Base-by-base conservation (phyloP, 805 yeast genomes). In the Barnettozyma wickerhamii region DNA sequence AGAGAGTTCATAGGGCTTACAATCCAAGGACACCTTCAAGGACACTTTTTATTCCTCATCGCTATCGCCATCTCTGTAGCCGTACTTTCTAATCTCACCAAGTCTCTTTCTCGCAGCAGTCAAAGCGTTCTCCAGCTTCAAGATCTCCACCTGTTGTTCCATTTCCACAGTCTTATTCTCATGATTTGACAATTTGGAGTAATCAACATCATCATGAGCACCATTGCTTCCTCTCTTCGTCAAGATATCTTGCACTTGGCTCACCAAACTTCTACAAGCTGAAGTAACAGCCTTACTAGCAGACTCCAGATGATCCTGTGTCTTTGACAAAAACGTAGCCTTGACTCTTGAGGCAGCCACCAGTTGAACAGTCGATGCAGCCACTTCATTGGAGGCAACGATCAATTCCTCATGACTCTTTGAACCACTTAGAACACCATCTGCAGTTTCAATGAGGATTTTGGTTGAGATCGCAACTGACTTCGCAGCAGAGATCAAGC, bases 121-220 rank as follows among this genome's bases (percentile, higher is more conserved):
- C 51, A 89, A 68, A 34, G 83, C 75, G 51, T 84, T 84, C 55
- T 88, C 96, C 41, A 88, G 68, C 60, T 84, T 85, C 62, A 88
- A 69, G 37, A 89, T 88, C 57, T 85, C 90, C 6, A 88, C 95
- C 60, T 88, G 96, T 61, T 87, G 95, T 57, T 87, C 95, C 95
- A 88, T 85, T 53, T 89, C 93, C 18, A 77, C 75, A 0, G 95
- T 84, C 62, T 83, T 84, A 52, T 85, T 87, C 60, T 87, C 95
- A 58, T 84, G 86, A 23, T 84, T 74, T 7, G 86, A 71, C 42
- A 86, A 62, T 53, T 73, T 75, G 18, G 84, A 69, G 56, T 80
- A 84, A 59, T 89, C 95, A 41, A 80, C 63, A 27, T 68, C 69
- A 19, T 68, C 64, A 6, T 66, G 70, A 29, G 63, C 35, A 31